These are phyloP conservation scores for Mercurialis annua DNA, from an alignment of 345 rosid species.

Conservation along the genomic window DNA sequence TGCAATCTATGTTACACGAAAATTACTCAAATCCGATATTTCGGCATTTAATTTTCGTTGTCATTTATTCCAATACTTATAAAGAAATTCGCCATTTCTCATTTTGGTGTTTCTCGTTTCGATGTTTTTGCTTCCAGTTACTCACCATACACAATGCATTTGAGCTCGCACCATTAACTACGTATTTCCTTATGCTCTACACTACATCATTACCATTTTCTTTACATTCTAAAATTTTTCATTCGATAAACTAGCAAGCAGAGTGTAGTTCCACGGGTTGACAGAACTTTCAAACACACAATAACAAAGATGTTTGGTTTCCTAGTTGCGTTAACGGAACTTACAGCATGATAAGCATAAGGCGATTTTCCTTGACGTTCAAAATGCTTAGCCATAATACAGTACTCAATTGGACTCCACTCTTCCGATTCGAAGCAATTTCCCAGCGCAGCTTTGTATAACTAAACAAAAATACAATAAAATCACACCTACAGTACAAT, in stretches of 20 bases:
- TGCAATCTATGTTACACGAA: no score
- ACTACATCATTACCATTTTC: no score
- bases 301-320: neutral
- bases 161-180: no score
- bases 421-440: slow-evolving; percentile 81
- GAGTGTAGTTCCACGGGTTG: no score
- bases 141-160: no score
- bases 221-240: neutral
- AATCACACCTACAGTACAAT: neutral
- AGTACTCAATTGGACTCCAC: slow-evolving; percentile 82
- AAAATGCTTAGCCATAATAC: slow-evolving; percentile 83
- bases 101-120: no score
- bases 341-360: slow-evolving; percentile 84
- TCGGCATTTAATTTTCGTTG: no score
- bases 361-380: slow-evolving; percentile 93
- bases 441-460: slow-evolving; percentile 86
- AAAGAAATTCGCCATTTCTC: no score
- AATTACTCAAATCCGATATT: no score
- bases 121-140: no score
- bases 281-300: neutral
- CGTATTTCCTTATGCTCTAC: no score
- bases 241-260: neutral
- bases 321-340: slow-evolving; percentile 14
- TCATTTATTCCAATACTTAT: no score
- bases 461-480: slow-evolving; percentile 35